These are phyloP conservation scores for Saturnispora kantuleensis DNA, from an alignment of 805 yeast species.

Conservation along the genomic window DNA sequence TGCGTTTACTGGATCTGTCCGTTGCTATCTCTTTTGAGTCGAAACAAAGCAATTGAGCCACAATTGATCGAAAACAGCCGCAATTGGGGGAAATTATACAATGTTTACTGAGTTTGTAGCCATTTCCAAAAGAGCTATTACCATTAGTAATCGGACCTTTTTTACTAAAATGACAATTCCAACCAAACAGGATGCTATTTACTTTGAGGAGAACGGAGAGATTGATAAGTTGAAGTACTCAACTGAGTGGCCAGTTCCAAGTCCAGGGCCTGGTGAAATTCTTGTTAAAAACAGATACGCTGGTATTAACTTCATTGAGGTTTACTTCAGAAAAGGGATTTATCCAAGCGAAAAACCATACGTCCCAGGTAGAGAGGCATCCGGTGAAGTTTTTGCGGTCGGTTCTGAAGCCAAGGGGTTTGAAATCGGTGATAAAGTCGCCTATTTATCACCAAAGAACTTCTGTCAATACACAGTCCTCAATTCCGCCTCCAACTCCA, in stretches of 20 bases:
- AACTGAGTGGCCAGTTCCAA: slow-evolving; percentile 48
- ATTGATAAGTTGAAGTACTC: slow-evolving; percentile 51
- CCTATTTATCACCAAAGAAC: slow-evolving; percentile 40
- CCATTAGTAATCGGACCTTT: neutral
- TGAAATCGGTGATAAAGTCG: slow-evolving; percentile 63
- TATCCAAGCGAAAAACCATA: slow-evolving; percentile 57
- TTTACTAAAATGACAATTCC: slow-evolving; percentile 30
- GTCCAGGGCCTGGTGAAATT: slow-evolving; percentile 38
- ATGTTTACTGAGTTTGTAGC: neutral
- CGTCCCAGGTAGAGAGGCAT: slow-evolving; percentile 60
- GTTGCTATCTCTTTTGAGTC: no score
- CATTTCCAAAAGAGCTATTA: neutral
- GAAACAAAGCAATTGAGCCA: no score
- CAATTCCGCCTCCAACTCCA: slow-evolving; percentile 22
- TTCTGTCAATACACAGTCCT: slow-evolving; percentile 68
- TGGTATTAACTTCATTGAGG: slow-evolving; percentile 78
- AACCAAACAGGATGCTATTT: slow-evolving; percentile 43
- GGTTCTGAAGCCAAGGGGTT: slow-evolving; percentile 49
- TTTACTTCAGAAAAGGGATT: slow-evolving; percentile 71
- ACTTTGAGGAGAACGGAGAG: slow-evolving; percentile 46
- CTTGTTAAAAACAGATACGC: slow-evolving; percentile 65
- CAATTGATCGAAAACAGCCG: no score
- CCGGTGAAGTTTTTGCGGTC: slow-evolving; percentile 57
- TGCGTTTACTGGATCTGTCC: neutral
- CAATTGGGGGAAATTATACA: no score